Percentiles rank a stretch among this genome's conserved stretches.
These are phyloP conservation scores for Erodium moschatum DNA, from an alignment of 441 rosid species.

Conservation along the genomic window DNA sequence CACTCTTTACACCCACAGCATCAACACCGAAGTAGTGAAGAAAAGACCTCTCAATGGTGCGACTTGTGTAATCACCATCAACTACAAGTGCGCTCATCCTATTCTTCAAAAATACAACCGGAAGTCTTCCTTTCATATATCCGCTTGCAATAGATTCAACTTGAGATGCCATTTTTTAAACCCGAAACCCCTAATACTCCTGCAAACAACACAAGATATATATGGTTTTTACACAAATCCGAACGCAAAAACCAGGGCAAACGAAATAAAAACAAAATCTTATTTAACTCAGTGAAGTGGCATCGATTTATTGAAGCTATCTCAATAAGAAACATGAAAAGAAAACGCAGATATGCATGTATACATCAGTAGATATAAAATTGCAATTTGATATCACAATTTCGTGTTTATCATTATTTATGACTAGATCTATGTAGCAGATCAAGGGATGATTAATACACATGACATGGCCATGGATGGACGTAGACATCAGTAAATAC, in stretches of 20 bases:
- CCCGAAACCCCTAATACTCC: background rate
- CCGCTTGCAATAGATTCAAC: background rate
- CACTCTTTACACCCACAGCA: conserved; percentile 4
- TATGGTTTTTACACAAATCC: background rate
- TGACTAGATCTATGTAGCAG: background rate
- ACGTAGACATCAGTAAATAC: background rate
- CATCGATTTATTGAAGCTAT: too few species aligned
- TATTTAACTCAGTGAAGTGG: background rate
- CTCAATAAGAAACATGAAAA: too few species aligned
- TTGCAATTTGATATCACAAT: too few species aligned
- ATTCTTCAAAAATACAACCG: background rate
- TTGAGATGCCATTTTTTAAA: background rate
- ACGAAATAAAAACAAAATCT: background rate
- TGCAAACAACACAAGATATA: background rate
- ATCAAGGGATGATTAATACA: background rate
- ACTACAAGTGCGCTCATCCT: conserved; percentile 25
- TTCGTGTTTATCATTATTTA: too few species aligned
- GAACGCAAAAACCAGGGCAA: background rate
- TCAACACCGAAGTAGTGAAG: conserved; percentile 14
- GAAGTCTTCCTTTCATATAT: conserved; percentile 7
- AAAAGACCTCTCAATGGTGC: background rate
- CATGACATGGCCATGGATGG: background rate
- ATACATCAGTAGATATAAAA: too few species aligned
- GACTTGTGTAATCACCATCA: conserved; percentile 18
- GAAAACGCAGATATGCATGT: too few species aligned